A percentile compares a stretch with the other conserved stretches of the same genome.
Evolutionary conservation across 805 yeast genomes (phyloP).

Genomic region (Ogataea populi-albae): DNA sequence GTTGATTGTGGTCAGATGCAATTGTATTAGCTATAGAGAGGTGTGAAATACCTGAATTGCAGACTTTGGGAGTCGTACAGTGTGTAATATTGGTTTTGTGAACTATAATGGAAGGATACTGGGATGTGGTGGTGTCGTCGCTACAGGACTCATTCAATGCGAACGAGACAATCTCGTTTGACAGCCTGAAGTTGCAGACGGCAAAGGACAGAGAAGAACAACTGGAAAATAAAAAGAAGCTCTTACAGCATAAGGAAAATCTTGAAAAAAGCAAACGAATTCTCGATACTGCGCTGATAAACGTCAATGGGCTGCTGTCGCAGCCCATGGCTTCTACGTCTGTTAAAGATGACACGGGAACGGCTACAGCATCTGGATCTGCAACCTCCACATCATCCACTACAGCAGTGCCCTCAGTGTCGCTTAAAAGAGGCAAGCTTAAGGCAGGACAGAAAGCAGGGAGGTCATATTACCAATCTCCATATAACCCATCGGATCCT

Average conservation of each 20-base stretch:
- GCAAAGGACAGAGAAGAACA: constrained; percentile 33
- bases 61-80: no score
- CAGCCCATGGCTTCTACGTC: background rate
- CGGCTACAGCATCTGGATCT: background rate
- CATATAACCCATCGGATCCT: constrained; percentile 58
- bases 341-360: background rate
- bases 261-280: constrained; percentile 49
- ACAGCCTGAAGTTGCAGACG: constrained; percentile 34
- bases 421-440: constrained; percentile 12
- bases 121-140: constrained; percentile 67
- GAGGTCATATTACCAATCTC: constrained; percentile 41
- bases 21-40: no score
- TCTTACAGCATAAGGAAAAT: constrained; percentile 54
- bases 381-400: constrained; percentile 1
- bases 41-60: no score
- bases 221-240: constrained; percentile 30
- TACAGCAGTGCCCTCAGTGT: constrained; percentile 2
- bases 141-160: constrained; percentile 66
- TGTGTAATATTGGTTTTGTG: no score
- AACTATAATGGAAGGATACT: constrained; percentile 49
- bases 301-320: constrained; percentile 45
- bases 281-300: constrained; percentile 41
- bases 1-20: no score
- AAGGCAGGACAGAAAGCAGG: constrained; percentile 18
- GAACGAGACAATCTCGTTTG: constrained; percentile 54